These are phyloP conservation scores for Beauveria asiatica DNA, from an alignment of 2,329 filamentous ascomycete species.

Conservation along the genomic window DNA sequence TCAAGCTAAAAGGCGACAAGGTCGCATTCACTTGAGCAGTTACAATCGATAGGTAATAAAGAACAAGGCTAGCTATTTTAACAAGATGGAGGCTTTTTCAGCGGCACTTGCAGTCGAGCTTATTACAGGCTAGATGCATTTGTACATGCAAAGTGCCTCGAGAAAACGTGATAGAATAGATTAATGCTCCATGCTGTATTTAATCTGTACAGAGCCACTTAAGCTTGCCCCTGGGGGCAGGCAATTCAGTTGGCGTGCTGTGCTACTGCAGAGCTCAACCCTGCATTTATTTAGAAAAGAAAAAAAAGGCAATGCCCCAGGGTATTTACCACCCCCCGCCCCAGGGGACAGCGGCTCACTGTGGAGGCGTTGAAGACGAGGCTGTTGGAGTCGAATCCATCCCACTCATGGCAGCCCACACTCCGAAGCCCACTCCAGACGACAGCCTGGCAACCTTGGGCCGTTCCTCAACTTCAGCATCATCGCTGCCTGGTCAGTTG, in stretches of 20 bases:
- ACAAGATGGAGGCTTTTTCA: no score
- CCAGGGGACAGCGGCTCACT: neutral
- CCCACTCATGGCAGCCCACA: no score
- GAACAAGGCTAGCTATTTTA: neutral
- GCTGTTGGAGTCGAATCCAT: neutral
- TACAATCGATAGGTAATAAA: neutral
- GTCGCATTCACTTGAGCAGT: neutral
- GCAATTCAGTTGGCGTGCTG: neutral
- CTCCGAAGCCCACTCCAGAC: neutral
- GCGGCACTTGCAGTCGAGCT: no score
- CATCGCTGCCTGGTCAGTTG: neutral
- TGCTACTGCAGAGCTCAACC: neutral
- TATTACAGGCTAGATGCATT: no score
- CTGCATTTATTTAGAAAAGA: neutral
- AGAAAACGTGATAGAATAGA: no score
- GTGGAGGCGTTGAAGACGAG: slow-evolving; percentile 2
- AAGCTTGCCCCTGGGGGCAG: neutral
- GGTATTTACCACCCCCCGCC: neutral
- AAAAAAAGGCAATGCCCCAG: neutral
- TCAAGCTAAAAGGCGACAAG: neutral
- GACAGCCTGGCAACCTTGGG: neutral
- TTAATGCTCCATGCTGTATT: neutral
- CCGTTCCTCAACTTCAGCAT: neutral
- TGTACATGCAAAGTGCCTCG: no score
- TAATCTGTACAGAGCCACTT: no score